These are phyloP conservation scores for Phytopythium litorale DNA, from an alignment of 352 stramenopile genomes.

Conservation along the genomic window DNA sequence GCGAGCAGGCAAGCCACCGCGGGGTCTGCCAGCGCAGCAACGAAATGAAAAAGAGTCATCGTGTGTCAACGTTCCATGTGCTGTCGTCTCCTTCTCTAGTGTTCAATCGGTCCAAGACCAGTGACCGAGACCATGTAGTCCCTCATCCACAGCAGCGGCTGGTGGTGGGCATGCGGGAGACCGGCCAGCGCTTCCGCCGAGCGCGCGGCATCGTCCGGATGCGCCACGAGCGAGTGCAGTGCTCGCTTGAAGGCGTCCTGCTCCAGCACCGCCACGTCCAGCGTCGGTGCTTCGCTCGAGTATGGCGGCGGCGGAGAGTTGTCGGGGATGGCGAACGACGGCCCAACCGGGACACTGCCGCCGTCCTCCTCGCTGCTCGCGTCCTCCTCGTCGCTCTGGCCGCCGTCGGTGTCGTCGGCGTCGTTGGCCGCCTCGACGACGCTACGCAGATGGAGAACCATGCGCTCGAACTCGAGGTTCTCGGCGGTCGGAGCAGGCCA, in stretches of 20 bases:
- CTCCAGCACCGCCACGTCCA: constrained; percentile 31
- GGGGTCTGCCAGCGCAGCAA: neutral
- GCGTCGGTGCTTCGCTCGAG: neutral
- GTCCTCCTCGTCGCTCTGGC: neutral
- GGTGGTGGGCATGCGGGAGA: constrained; percentile 6
- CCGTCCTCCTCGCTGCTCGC: constrained; percentile 4
- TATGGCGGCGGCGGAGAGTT: constrained; percentile 27
- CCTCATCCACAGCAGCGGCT: constrained; percentile 14
- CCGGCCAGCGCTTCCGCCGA: constrained; percentile 1
- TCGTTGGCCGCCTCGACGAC: constrained; percentile 43
- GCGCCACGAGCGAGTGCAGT: constrained; percentile 16
- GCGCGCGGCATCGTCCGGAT: neutral
- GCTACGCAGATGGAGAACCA: constrained; percentile 71
- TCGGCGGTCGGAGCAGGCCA: constrained; percentile 10
- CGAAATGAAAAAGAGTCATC: neutral
- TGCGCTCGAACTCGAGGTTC: constrained; percentile 71
- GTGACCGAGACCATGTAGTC: constrained; percentile 12
- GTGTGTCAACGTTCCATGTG: neutral
- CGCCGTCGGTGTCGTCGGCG: constrained; percentile 27
- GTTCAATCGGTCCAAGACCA: neutral
- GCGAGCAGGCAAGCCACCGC: neutral
- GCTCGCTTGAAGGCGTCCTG: constrained; percentile 32
- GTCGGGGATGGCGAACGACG: too few relatives aligned
- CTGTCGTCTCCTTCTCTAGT: neutral
- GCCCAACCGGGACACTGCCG: neutral